Base-by-base conservation (phyloP, 2,329 filamentous ascomycete genomes). In the Emericellopsis atlantica region DNA sequence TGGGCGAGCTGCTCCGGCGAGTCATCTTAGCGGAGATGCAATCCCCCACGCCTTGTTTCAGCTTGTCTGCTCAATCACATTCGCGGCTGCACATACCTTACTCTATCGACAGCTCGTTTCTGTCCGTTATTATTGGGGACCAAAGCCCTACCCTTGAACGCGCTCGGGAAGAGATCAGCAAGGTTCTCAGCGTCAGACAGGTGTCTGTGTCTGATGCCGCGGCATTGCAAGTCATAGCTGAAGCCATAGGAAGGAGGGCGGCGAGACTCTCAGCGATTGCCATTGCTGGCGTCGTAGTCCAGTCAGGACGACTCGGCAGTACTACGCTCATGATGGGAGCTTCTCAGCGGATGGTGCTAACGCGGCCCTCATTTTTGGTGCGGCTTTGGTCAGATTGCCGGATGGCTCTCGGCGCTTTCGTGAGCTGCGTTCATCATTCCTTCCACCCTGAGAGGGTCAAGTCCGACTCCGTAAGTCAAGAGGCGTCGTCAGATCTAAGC, bases 1-100 rank as follows among this genome's bases (percentile, higher is more conserved):
- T 98, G 38, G 92, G 92, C 41, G 92, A 98, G 61, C 89, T 96
- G 47, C 72, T 95, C 42, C 83, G 92, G 42, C 72, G 86, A 35
- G 79, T 81, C 14, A 66, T 95, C 21, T 59, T 92, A 38, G 70
- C 78, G 43, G 72, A 95, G 57, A 67, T 89, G 53, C 73, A 82
- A 50, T 73, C 85, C 49, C 74, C 92, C 44, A 71, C 70, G 7
- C 60, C 76, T 8, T 62, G 76, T 36, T 84, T 82, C 1, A 69
- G 74, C 26, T 68, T 98, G 32, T 83, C 79, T 62, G 75, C 76
- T 50, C 75, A 83, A 47, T 96, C 89, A 88, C 89, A 86, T 12
- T 72, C 18, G 18, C 18, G 18, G 5, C 18, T 21, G 18, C 18
- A 21, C 18, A 21, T 21, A 21, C 18, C 18, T 21, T 21, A 21